Evolutionary conservation across 2,329 filamentous ascomycete genomes (phyloP), one percentile per base, ranked within the genome.

Genomic region (Ramularia endophylla): DNA sequence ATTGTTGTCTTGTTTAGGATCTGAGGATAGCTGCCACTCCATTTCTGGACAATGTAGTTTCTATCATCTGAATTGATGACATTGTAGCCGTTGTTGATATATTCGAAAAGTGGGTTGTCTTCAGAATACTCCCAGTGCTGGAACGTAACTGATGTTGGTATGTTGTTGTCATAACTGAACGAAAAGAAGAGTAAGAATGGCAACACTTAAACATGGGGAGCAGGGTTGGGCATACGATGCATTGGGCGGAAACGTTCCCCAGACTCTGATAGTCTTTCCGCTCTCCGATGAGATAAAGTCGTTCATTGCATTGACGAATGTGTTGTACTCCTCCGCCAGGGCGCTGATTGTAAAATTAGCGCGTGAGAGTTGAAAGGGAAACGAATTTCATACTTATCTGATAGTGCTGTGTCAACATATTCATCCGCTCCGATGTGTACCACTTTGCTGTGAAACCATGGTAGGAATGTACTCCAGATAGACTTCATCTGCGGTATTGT

Each of bases 401-500:
- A 40, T 27, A 37, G 22, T 15, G 19, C 37, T 27, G 12, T 41
- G 37, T 50, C 48, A 3, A 47, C 47, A 45, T 78, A 78, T 50
- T 78, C 75, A 43, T 78, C 74, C 0, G 75, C 75, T 0, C 75
- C 75, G 9, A 78, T 71, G 44, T 75, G 71, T 1, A 78, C 71
- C 2, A 69, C 70, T 51, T 75, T 78, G 3, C 63, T 68, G 18
- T 75, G 65, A 44, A 78, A 77, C 75, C 75, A 78, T 2, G 70
- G 70, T 3, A 78, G 50, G 41, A 77, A 77, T 1, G 68, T 68
- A 6, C 58, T 53, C 73, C 74, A 78, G 36, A 77, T 72, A 0
- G 66, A 61, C 51, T 77, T 65, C 54, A 78, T 65, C 0, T 70
- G 68, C 0, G 74, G 70, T 27, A 77, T 69, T 0, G 74, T 72